These are phyloP conservation scores for Backusella sp. DNA, from an alignment of 192 early-diverging fungal genomes.

Conservation along the genomic window DNA sequence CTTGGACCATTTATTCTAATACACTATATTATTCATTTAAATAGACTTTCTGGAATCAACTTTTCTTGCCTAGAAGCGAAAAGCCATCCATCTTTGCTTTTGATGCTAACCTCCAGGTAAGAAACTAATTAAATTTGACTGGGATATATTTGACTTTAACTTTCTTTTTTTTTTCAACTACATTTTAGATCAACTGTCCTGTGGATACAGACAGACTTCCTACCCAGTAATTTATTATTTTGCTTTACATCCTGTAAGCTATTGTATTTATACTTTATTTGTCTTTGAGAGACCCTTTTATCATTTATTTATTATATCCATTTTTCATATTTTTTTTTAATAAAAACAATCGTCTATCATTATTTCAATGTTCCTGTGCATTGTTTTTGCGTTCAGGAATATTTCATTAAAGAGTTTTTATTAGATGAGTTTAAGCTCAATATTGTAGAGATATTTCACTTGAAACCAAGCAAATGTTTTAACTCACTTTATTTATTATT, in stretches of 20 bases:
- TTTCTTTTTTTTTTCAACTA: neutral
- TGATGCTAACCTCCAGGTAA: constrained; percentile 20
- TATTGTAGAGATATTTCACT: too few relatives aligned
- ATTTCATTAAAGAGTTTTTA: too few relatives aligned
- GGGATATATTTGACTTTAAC: neutral
- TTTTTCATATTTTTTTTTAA: neutral
- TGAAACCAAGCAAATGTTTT: too few relatives aligned
- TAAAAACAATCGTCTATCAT: too few relatives aligned
- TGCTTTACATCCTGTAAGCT: neutral
- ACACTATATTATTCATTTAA: too few relatives aligned
- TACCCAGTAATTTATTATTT: neutral
- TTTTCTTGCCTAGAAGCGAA: constrained; percentile 9
- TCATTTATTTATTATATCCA: neutral
- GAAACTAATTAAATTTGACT: neutral
- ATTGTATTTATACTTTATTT: too few relatives aligned
- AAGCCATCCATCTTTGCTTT: constrained; percentile 8
- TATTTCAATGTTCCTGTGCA: too few relatives aligned
- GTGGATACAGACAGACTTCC: constrained; percentile 16
- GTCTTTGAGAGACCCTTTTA: too few relatives aligned
- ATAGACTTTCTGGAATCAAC: constrained; percentile 23
- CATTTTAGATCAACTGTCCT: constrained; percentile 15
- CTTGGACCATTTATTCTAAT: neutral
- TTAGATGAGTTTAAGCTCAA: too few relatives aligned
- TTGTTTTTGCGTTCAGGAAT: too few relatives aligned
- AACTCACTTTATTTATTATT: too few relatives aligned